These are phyloP conservation scores for Inga leiocalycina DNA, from an alignment of 306 rosid genomes.

Conservation along the genomic window DNA sequence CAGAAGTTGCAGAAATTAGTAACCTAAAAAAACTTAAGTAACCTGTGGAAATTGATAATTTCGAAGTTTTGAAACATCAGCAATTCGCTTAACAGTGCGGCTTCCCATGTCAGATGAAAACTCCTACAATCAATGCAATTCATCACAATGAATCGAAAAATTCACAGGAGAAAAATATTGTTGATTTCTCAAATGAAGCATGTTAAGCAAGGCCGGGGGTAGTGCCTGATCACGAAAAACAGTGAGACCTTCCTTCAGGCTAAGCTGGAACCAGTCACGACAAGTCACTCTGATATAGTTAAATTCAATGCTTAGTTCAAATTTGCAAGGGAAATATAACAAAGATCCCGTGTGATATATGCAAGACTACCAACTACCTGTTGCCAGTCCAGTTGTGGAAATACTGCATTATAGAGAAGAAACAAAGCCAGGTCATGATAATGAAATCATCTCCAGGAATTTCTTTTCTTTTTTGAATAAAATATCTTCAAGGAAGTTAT, in stretches of 20 bases:
- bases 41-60: conserved; percentile 99
- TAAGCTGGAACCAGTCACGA: conserved; percentile 99
- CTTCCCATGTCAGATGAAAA: conserved; percentile 98
- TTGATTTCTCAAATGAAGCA: conserved; percentile 25
- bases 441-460: conserved; percentile 2
- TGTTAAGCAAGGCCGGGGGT: conserved; percentile 16
- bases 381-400: conserved; percentile 99
- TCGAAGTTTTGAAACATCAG: conserved; percentile 88
- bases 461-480: not conserved
- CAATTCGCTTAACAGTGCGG: conserved; percentile 84
- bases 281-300: conserved; percentile 84
- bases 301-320: conserved; percentile 38
- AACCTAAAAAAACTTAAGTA: conserved; percentile 4
- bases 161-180: not conserved
- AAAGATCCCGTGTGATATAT: not conserved
- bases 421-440: conserved; percentile 32
- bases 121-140: conserved; percentile 59
- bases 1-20: conserved; percentile 15
- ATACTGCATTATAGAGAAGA: conserved; percentile 73
- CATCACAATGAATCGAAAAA: conserved; percentile 10
- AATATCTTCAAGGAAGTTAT: conserved; percentile 26
- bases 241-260: conserved; percentile 97
- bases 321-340: conserved; percentile 19
- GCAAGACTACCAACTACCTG: conserved; percentile 79
- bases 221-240: conserved; percentile 95